phyloP scores from a whole-genome alignment of 2,329 filamentous ascomycete genomes.

The Bimuria novae-zelandiae region DNA sequence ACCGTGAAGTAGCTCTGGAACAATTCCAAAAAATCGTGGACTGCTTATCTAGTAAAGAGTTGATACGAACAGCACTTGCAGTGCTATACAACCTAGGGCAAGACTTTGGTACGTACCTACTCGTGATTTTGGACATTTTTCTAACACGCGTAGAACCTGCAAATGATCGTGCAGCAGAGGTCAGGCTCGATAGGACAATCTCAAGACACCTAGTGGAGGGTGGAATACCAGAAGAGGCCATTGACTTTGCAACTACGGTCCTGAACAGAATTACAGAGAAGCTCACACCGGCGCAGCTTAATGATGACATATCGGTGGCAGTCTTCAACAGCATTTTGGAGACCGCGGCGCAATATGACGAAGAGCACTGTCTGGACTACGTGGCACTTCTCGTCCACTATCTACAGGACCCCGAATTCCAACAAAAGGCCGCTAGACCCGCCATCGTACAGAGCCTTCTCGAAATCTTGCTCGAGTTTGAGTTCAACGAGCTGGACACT shows the following conservation, averaged over 20 bases:
- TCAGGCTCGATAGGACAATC: constrained; percentile 41
- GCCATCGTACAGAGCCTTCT: constrained; percentile 35
- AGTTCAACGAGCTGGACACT: constrained; percentile 28
- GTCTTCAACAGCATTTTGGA: constrained; percentile 36
- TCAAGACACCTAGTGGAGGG: constrained; percentile 27
- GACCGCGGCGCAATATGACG: constrained; percentile 33
- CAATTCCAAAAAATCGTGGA: constrained; percentile 32
- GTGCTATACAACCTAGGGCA: constrained; percentile 53
- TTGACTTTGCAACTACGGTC: constrained; percentile 42
- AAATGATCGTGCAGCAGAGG: constrained; percentile 37
- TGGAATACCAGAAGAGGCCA: constrained; percentile 36
- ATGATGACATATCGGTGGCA: constrained; percentile 34
- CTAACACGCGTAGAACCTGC: constrained; percentile 39
- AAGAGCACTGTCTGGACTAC: constrained; percentile 43
- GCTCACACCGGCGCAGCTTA: constrained; percentile 39
- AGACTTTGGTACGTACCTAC: constrained; percentile 40
- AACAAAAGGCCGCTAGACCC: constrained; percentile 36
- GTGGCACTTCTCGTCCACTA: constrained; percentile 41
- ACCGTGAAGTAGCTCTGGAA: constrained; percentile 33
- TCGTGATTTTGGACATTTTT: background rate
- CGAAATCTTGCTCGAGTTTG: constrained; percentile 38
- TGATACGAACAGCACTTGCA: constrained; percentile 40
- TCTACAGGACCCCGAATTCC: constrained; percentile 42
- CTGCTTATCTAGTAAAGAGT: constrained; percentile 29
- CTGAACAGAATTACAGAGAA: constrained; percentile 43